Base-by-base conservation (phyloP, 345 rosid species). In the Syzygium grande region DNA sequence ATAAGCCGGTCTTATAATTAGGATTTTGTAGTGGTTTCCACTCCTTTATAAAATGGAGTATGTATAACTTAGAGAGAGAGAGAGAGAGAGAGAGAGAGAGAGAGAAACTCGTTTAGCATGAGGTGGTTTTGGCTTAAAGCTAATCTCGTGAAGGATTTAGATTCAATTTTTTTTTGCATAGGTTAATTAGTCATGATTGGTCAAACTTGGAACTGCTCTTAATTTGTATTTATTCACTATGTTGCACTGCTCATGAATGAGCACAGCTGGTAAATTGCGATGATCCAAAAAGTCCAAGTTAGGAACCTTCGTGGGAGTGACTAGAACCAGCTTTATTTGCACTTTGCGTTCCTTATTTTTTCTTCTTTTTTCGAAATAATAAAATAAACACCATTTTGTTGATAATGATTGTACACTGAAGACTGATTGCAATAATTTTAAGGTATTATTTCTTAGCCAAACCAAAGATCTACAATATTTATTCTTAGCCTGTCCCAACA, bases 311-410 rank as follows among this genome's bases (percentile, higher is more conserved):
- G 1, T 2, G 46, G 78, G 79, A 17, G 46, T 17, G 79, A 38
- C 23, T 17, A 68, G 79, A 17, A 34, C 79, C 79, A 34, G 16
- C 23, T 68, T 38, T 16, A 68, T 68, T 68, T 17, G 7, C 46
- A 34, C 25, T 4, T 8, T 17, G 34, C 46, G 30, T 61, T n/a
- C 29, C 13, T 27, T 5, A 2, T 58, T 2, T 5, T 25, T 0
- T 5, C 21, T 59, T 5, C 2, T 34, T 2, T 1, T 4, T 7
- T 6, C 4, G 2, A 4, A 17, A 34, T 4, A 34, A 68, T 9
- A 19, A 68, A 17, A 34, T 4, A 4, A 34, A 68, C 9, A 9
- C 13, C 4, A 68, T 9, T 68, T 68, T 41, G 23, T 38, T 34
- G 46, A 68, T 38, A 68, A 34, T 68, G 46, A 34, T 19, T 41